Evolutionary conservation across 1,284 basidiomycete species (phyloP).

Genomic region (Cutaneotrichosporon sp.): DNA sequence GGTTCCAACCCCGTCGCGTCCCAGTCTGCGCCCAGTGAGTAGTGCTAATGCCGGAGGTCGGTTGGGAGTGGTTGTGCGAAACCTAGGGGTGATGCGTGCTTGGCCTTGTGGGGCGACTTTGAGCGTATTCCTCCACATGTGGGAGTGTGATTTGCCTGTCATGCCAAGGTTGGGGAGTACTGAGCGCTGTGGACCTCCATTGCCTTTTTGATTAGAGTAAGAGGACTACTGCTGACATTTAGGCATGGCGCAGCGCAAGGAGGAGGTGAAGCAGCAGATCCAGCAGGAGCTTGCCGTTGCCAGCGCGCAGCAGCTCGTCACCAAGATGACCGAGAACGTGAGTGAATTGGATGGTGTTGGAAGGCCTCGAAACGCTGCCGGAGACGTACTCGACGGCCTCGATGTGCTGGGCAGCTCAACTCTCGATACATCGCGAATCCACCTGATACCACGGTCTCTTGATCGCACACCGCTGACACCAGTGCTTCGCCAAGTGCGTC

Average conservation of each 20-base stretch:
- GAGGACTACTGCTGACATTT: slow-evolving; percentile 6
- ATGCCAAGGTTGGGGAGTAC: too few species aligned
- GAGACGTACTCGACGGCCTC: too few species aligned
- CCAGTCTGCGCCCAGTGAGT: slow-evolving; percentile 2
- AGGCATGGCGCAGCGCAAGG: slow-evolving; percentile 46
- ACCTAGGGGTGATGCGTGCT: too few species aligned
- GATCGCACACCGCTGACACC: slow-evolving; percentile 7
- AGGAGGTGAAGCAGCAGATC: slow-evolving; percentile 49
- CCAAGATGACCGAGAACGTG: slow-evolving; percentile 51
- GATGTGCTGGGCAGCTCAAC: too few species aligned
- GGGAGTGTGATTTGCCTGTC: too few species aligned
- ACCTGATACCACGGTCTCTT: too few species aligned
- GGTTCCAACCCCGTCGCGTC: background rate
- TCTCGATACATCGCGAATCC: too few species aligned
- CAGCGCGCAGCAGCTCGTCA: slow-evolving; percentile 48
- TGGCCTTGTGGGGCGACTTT: too few species aligned
- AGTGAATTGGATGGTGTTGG: slow-evolving; percentile 12
- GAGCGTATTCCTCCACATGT: too few species aligned
- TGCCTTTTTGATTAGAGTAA: too few species aligned
- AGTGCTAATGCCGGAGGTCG: background rate
- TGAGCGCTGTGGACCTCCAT: too few species aligned
- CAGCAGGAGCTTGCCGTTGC: slow-evolving; percentile 48
- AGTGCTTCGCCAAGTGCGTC: slow-evolving; percentile 50
- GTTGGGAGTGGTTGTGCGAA: background rate
- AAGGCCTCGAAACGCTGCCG: too few species aligned